phyloP scores from a whole-genome alignment of 2,329 filamentous ascomycete species.

The Pseudogymnoascus sp. region DNA sequence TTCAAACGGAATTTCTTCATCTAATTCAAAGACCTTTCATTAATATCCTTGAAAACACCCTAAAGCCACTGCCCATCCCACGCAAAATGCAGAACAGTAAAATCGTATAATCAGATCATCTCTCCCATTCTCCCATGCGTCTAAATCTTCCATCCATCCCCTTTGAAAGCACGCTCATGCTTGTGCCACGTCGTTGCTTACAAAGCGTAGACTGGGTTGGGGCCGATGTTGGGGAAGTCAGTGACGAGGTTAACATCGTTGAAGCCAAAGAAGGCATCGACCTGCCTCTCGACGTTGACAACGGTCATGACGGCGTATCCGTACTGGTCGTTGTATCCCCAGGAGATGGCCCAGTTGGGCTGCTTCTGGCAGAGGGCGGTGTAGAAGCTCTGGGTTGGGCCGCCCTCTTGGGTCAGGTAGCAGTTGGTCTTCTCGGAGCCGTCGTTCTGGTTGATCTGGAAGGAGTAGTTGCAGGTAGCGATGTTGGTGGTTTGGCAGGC shows the following conservation, averaged over 20 bases:
- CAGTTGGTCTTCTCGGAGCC: not conserved
- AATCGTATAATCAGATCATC: not conserved
- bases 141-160: not conserved
- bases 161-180: not conserved
- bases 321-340: conserved; percentile 1
- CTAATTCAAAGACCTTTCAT: not conserved
- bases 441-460: conserved; percentile 2
- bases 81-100: conserved; percentile 4
- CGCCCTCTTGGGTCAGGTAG: not conserved
- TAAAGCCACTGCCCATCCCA: not conserved
- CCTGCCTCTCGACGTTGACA: not conserved
- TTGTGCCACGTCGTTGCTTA: not conserved
- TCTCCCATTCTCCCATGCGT: not conserved
- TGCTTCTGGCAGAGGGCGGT: not conserved
- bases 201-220: not conserved
- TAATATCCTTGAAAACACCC: not conserved
- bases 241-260: conserved; percentile 4
- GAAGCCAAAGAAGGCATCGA: conserved; percentile 6
- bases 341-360: not conserved
- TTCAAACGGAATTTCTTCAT: not conserved
- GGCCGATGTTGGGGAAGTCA: not conserved
- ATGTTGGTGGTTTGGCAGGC: not conserved
- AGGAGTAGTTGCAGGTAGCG: not conserved
- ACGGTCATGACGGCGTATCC: conserved; percentile 8
- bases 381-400: conserved; percentile 5